Percentiles rank a stretch among this genome's conserved stretches.
Evolutionary conservation across 1,284 basidiomycete genomes (phyloP).

Genomic region (Trichosporon coremiiforme): DNA sequence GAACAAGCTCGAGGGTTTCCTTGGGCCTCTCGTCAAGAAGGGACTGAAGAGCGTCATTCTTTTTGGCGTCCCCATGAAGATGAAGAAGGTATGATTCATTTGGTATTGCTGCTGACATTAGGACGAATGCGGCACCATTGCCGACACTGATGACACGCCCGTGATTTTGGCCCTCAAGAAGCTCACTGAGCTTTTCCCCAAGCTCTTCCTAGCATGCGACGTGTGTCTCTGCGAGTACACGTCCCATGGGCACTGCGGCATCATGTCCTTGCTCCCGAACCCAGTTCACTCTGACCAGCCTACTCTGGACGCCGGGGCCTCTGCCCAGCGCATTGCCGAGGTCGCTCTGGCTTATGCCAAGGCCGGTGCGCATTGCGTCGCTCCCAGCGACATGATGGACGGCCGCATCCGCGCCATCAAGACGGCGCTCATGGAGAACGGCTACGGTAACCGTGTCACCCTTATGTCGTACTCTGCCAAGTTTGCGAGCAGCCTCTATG

Average conservation of each 20-base stretch:
- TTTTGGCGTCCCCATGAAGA: conserved; percentile 89
- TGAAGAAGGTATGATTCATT: conserved; percentile 79
- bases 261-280: conserved; percentile 60
- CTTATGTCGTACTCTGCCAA: conserved; percentile 99
- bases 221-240: conserved; percentile 99
- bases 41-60: conserved; percentile 90
- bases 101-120: conserved; percentile 53
- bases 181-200: conserved; percentile 75
- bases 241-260: conserved; percentile 94
- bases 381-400: conserved; percentile 99
- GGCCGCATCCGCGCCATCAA: conserved; percentile 91
- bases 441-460: conserved; percentile 80
- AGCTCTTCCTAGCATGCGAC: conserved; percentile 84
- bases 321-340: conserved; percentile 81
- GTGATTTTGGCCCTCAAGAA: conserved; percentile 88
- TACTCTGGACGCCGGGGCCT: conserved; percentile 65
- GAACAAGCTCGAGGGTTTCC: conserved; percentile 85
- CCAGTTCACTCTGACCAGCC: conserved; percentile 46
- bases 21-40: conserved; percentile 83
- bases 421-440: conserved; percentile 73
- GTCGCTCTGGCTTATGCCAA: conserved; percentile 90
- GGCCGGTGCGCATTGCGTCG: conserved; percentile 96
- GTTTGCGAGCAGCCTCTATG: conserved; percentile 94
- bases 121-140: conserved; percentile 81
- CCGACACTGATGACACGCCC: conserved; percentile 86